Evolutionary conservation across 225 moss, liverwort and hornwort genomes (phyloP).

Genomic region (Neckera pumila): DNA sequence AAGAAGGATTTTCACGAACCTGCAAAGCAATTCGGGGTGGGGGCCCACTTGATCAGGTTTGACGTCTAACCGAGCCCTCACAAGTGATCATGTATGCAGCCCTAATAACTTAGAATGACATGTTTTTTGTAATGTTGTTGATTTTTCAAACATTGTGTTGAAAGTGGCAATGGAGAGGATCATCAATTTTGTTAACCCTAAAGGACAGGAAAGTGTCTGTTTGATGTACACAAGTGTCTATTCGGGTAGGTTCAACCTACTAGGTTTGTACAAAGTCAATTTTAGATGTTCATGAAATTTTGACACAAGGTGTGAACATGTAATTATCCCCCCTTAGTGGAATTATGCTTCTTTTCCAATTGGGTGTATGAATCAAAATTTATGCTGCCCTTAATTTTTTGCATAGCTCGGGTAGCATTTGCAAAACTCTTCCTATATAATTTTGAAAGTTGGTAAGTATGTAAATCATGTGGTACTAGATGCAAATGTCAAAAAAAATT

Average conservation of each 20-base stretch:
- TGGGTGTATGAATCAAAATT: accelerated
- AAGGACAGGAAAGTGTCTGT: not conserved
- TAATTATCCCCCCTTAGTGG: accelerated
- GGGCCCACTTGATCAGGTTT: too few species aligned
- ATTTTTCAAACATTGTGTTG: not conserved
- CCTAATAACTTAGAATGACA: too few species aligned
- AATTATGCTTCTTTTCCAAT: not conserved
- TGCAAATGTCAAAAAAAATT: not conserved
- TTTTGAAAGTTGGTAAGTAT: not conserved
- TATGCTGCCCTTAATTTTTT: accelerated
- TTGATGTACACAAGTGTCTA: accelerated
- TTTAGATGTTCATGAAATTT: not conserved
- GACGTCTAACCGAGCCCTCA: too few species aligned
- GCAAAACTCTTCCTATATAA: not conserved
- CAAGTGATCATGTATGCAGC: too few species aligned
- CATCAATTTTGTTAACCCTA: not conserved
- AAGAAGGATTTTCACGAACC: too few species aligned
- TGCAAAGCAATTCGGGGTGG: too few species aligned
- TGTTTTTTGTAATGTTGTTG: not conserved
- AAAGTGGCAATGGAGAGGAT: not conserved
- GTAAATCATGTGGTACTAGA: not conserved
- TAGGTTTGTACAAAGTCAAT: not conserved
- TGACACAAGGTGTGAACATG: too few species aligned
- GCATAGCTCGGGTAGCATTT: accelerated
- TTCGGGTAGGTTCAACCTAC: not conserved